Evolutionary conservation across 441 rosid species (phyloP).

Genomic region (Erodium texanum): DNA sequence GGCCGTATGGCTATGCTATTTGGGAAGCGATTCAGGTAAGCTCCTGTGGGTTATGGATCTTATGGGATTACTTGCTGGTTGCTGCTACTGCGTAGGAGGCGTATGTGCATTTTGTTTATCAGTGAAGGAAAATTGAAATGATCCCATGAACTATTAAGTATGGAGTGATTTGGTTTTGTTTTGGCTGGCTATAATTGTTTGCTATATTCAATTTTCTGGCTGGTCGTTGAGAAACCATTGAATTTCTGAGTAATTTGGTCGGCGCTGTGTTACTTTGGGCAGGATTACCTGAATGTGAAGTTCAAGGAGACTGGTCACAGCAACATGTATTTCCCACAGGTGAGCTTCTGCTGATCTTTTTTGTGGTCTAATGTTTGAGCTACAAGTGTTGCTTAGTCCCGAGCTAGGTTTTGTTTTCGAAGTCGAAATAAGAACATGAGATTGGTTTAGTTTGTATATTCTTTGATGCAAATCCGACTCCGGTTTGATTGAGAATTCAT

Average conservation of each 20-base stretch:
- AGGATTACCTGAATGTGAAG: slow-evolving; percentile 81
- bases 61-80: too few relatives aligned
- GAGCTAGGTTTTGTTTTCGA: slow-evolving; percentile 1
- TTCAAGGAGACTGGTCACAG: slow-evolving; percentile 95
- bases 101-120: too few relatives aligned
- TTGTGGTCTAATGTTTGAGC: too few relatives aligned
- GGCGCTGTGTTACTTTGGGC: slow-evolving; percentile 8
- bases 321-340: slow-evolving; percentile 96
- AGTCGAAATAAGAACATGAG: not conserved
- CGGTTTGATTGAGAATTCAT: too few relatives aligned
- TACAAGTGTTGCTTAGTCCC: too few relatives aligned
- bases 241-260: not conserved
- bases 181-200: too few relatives aligned
- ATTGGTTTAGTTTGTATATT: not conserved
- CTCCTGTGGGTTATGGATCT: not conserved
- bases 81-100: too few relatives aligned
- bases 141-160: not conserved
- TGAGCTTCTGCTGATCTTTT: slow-evolving; percentile 14
- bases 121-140: too few relatives aligned
- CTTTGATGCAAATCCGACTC: not conserved
- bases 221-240: not conserved
- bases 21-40: slow-evolving; percentile 96
- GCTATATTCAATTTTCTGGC: not conserved
- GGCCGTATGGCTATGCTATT: slow-evolving; percentile 86
- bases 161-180: not conserved